Conservation (phyloP, 441 rosid genomes). For the Caryocar brasiliense region DNA sequence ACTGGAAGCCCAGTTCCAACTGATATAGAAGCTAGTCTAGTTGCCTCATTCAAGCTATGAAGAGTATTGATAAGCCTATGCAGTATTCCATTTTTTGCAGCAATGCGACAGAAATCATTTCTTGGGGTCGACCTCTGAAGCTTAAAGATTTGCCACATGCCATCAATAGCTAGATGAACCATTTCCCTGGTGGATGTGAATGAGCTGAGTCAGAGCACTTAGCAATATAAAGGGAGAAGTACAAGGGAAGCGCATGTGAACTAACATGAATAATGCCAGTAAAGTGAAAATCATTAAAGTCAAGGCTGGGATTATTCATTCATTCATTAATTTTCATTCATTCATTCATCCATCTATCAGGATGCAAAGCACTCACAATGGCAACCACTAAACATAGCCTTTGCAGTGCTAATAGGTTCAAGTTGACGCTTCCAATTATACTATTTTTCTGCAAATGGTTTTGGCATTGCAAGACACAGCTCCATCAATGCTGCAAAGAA, state of each 20-base stretch:
- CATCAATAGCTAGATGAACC: slow-evolving; percentile 98
- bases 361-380: too few species aligned
- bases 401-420: too few species aligned
- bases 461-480: too few species aligned
- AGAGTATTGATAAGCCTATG: slow-evolving; percentile 86
- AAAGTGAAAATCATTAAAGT: too few species aligned
- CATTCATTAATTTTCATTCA: too few species aligned
- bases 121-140: slow-evolving; percentile 87
- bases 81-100: slow-evolving; percentile 87
- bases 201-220: slow-evolving; percentile 23
- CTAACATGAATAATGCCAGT: neutral
- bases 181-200: slow-evolving; percentile 80
- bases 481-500: too few species aligned
- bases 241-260: neutral
- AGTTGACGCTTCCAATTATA: too few species aligned
- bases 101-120: slow-evolving; percentile 90
- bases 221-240: neutral
- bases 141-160: slow-evolving; percentile 99
- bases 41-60: slow-evolving; percentile 94
- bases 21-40: slow-evolving; percentile 66
- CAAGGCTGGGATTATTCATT: too few species aligned
- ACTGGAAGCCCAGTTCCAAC: slow-evolving; percentile 45
- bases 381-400: too few species aligned
- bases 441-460: too few species aligned
- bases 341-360: too few species aligned